Percentiles rank a stretch among this genome's conserved stretches.
These are phyloP conservation scores for Rusavskia elegans DNA, from an alignment of 495 filamentous ascomycete species.

Conservation along the genomic window DNA sequence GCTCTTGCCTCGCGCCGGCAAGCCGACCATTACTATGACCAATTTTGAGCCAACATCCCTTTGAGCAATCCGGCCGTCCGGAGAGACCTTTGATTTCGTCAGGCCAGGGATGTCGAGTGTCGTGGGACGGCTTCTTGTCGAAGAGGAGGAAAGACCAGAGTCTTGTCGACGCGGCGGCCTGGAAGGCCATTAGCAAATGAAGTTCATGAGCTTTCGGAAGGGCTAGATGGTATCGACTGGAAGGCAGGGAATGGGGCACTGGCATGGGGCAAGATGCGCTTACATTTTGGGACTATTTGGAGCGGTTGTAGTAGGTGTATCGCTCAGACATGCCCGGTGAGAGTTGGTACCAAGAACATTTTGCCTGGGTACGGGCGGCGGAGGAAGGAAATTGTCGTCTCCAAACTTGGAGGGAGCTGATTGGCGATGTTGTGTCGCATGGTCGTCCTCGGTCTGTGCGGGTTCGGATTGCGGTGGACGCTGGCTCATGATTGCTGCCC, in stretches of 20 bases:
- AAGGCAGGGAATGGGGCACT: not conserved
- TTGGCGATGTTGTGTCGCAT: not conserved
- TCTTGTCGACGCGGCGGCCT: constrained; percentile 40
- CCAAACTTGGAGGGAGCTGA: not conserved
- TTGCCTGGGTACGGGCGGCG: constrained; percentile 3
- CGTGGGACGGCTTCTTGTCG: constrained; percentile 56
- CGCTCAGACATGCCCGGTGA: constrained; percentile 24
- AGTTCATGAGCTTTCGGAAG: not conserved
- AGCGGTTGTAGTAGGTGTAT: constrained; percentile 54
- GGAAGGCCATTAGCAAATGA: constrained; percentile 12
- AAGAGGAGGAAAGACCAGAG: constrained; percentile 44
- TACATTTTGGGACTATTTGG: constrained; percentile 59
- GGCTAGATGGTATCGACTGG: not conserved
- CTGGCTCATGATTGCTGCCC: constrained; percentile 43
- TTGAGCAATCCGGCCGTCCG: constrained; percentile 82
- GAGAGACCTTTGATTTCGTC: constrained; percentile 85
- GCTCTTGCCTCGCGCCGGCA: constrained; percentile 88
- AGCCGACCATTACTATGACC: constrained; percentile 95
- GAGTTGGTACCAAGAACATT: constrained; percentile 36
- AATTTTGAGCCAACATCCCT: constrained; percentile 89
- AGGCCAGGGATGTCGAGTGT: constrained; percentile 78
- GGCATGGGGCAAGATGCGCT: constrained; percentile 14
- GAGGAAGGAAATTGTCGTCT: constrained; percentile 4
- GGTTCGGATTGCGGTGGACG: constrained; percentile 11
- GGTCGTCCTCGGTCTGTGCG: constrained; percentile 6